These are phyloP conservation scores for Williopsis jadinii DNA, from an alignment of 1,139 yeast genomes.

Conservation along the genomic window DNA sequence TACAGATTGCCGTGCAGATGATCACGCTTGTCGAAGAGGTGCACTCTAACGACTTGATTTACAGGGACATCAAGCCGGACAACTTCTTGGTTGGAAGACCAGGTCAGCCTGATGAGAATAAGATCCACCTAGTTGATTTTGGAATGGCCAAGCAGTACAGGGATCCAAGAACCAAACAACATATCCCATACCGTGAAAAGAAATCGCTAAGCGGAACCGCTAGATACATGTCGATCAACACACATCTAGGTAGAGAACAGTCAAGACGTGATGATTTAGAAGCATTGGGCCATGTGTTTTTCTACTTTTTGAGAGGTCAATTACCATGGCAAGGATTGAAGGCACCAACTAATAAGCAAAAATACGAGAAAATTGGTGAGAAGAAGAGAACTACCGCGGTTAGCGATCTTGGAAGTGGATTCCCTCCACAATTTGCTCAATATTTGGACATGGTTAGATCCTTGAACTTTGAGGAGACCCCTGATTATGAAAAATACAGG, in stretches of 20 bases:
- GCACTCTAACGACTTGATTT: slow-evolving; percentile 84
- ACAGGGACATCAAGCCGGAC: slow-evolving; percentile 94
- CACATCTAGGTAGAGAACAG: slow-evolving; percentile 96
- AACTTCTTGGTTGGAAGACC: slow-evolving; percentile 92
- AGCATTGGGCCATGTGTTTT: slow-evolving; percentile 90
- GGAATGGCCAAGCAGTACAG: slow-evolving; percentile 98
- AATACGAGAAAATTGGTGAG: slow-evolving; percentile 94
- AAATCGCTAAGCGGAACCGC: slow-evolving; percentile 95
- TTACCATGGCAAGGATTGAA: slow-evolving; percentile 98
- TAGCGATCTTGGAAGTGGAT: slow-evolving; percentile 68
- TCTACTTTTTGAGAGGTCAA: slow-evolving; percentile 88
- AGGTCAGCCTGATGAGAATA: slow-evolving; percentile 49
- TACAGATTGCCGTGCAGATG: slow-evolving; percentile 90
- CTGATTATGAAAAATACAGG: slow-evolving; percentile 84
- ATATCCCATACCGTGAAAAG: slow-evolving; percentile 93
- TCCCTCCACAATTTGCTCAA: slow-evolving; percentile 83
- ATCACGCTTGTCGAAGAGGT: slow-evolving; percentile 77
- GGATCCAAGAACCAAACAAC: slow-evolving; percentile 91
- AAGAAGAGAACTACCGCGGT: slow-evolving; percentile 85
- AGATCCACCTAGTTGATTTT: slow-evolving; percentile 70
- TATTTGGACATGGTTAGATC: slow-evolving; percentile 79
- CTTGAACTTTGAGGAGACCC: slow-evolving; percentile 85
- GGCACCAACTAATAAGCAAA: slow-evolving; percentile 96
- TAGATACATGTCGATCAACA: slow-evolving; percentile 94
- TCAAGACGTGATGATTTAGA: slow-evolving; percentile 93